phyloP scores from a whole-genome alignment of 768 basidiomycete genomes.

The Pleurotus eryngii region DNA sequence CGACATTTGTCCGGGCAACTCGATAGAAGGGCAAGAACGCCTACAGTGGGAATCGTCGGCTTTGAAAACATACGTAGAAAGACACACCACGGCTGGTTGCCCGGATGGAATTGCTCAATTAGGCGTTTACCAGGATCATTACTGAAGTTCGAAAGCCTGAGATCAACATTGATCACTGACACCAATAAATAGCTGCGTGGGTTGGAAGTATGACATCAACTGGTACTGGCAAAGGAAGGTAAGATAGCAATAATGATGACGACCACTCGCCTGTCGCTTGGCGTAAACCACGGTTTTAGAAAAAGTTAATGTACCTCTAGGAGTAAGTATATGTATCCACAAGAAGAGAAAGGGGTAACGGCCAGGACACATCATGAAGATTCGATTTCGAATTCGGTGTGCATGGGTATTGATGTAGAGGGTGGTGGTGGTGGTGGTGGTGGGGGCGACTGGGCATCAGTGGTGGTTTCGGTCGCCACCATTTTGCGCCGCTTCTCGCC shows the following conservation, averaged over 20 bases:
- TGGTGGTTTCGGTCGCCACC: conserved; percentile 15
- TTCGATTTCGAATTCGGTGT: not conserved
- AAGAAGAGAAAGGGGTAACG: not conserved
- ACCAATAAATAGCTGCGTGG: not conserved
- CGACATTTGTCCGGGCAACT: too few relatives aligned
- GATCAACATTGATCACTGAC: too few relatives aligned
- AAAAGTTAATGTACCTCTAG: conserved; percentile 5
- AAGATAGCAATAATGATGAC: conserved; percentile 4
- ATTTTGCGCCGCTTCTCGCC: conserved; percentile 63
- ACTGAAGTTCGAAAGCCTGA: too few relatives aligned
- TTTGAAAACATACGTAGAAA: too few relatives aligned
- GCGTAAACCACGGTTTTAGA: conserved; percentile 1
- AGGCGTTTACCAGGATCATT: too few relatives aligned
- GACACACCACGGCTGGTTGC: too few relatives aligned
- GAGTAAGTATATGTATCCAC: not conserved
- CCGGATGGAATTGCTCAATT: too few relatives aligned
- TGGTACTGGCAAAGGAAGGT: conserved; percentile 2
- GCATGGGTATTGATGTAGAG: conserved; percentile 4
- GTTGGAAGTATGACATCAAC: not conserved
- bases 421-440: not conserved
- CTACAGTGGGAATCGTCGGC: too few relatives aligned
- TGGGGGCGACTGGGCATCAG: not conserved
- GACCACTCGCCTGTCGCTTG: not conserved
- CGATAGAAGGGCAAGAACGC: too few relatives aligned
- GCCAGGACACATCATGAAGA: conserved; percentile 1